Evolutionary conservation across 73 alveolate genomes (phyloP), one percentile per base, ranked within the genome.

Genomic region (Paramecium primaurelia): DNA sequence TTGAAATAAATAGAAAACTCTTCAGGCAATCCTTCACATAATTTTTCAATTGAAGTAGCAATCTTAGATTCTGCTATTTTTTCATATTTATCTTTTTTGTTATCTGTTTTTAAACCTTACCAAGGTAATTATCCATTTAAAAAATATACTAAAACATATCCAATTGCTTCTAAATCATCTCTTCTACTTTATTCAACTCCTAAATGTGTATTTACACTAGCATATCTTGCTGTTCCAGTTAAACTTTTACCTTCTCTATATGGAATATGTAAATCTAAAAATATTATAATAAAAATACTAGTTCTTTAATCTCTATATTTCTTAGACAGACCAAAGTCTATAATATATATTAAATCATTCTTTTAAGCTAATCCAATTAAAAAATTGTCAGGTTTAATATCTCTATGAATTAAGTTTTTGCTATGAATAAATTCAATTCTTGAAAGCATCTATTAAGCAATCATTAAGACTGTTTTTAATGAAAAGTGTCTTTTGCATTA

Each of bases 311-410:
- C 97, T 77, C 92, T 80, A 86, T 88, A 94, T 36, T 92, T 80
- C 32, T 93, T 94, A 25, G 95, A 87, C 4, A 94, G 60, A 8
- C 97, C 97, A 69, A 64, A 93, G 68, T 94, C 97, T 8, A 94
- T 87, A 22, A 94, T 77, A 60, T 88, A 94, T 0, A 94, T 44
- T 5, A 94, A 64, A 91, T 97, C 95, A n/a, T 97, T 86, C 86
- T 93, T 96, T 86, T 96, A 95, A 47, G 96, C 95, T 44, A 95
- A 51, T 71, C 98, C 99, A 92, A 96, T 97, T 20, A 94, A 68
- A 38, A 94, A 94, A 83, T 94, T 94, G 59, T 94, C 97, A 26
- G 97, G 97, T 84, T 94, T 94, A 1, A 94, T 51, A 84, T 94
- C 97, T 58, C 97, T 60, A 73, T 94, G 97, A 26, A 94, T 93